Base-by-base conservation (phyloP, 1,284 basidiomycete species). In the Leccinum pallidistipes region DNA sequence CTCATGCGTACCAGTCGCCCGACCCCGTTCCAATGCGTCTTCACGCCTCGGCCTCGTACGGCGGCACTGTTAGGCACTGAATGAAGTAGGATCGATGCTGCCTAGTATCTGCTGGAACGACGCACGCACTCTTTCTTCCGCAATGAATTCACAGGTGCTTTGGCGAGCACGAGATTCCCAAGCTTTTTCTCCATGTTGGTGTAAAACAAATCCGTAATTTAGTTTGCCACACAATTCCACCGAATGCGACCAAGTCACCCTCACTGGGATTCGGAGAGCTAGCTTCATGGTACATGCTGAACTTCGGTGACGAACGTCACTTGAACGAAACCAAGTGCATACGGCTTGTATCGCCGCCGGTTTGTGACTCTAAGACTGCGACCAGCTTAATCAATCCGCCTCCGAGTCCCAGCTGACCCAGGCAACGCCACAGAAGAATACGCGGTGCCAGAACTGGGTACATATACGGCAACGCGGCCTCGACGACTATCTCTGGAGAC, bases 1-100 rank as follows among this genome's bases (percentile, higher is more conserved):
- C 55, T 49, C 14, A 38, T 11, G n/a, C 24, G 9, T 38, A 11
- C 5, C 47, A 60, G 59, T 38, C 56, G 29, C 18, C 56, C 59
- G 2, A 18, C 36, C 2, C 59, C 59, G 4, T 60, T 60, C 36
- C 45, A 43, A 18, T 60, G 59, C 18, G 21, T 60, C 21, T 59
- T 57, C n/a, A 47, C 58, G 10, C 58, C 54, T 18, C 55, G 58
- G 14, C 11, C 54, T 3, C 58, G 57, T 18, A 32, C 54, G 16
- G 58, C 58, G 29, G 31, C 40, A 7, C 29, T 57, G 43, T 45
- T 59, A 9, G 32, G 32, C 6, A 32, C 24, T 12, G 32, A 4
- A 27, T 59, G 32, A 57, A 14, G 8, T 27, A 14, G n/a, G 10
- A 29, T 50, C 8, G 49, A 16, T 16, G 27, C 27, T 50, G 14